A percentile compares a stretch with the other conserved stretches of the same genome.
phyloP scores from a whole-genome alignment of 169 alveolate species.

The Plasmodium vivax region DNA sequence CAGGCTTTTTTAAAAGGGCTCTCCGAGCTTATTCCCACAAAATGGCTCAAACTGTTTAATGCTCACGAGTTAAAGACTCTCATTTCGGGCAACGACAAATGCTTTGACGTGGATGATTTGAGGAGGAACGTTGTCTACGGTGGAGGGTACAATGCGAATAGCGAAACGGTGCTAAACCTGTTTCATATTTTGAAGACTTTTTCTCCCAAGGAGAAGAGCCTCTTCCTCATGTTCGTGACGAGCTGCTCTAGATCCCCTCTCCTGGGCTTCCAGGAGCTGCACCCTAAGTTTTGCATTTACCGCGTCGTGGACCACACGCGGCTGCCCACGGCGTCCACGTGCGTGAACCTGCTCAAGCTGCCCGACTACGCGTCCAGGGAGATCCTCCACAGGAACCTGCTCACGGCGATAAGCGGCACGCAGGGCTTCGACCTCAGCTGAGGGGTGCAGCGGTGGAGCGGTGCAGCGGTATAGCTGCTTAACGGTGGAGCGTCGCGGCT shows the following conservation, averaged over 20 bases:
- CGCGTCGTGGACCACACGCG: slow-evolving; percentile 89
- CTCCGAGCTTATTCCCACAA: slow-evolving; percentile 89
- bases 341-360: slow-evolving; percentile 95
- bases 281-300: slow-evolving; percentile 94
- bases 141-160: slow-evolving; percentile 90
- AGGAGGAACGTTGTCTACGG: slow-evolving; percentile 89
- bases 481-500: too few relatives aligned
- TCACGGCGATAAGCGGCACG: slow-evolving; percentile 91
- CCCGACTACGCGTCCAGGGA: slow-evolving; percentile 93
- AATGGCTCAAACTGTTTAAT: slow-evolving; percentile 92
- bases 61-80: slow-evolving; percentile 94
- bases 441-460: neutral
- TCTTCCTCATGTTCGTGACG: slow-evolving; percentile 95
- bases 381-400: slow-evolving; percentile 84
- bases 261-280: slow-evolving; percentile 92
- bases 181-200: slow-evolving; percentile 92
- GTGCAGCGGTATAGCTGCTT: neutral
- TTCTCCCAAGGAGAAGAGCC: slow-evolving; percentile 88
- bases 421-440: slow-evolving; percentile 93
- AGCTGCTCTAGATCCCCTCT: slow-evolving; percentile 97
- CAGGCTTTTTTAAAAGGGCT: slow-evolving; percentile 93
- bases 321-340: slow-evolving; percentile 97
- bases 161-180: slow-evolving; percentile 90
- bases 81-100: slow-evolving; percentile 93
- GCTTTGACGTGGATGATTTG: slow-evolving; percentile 93